These are phyloP conservation scores for Ajuga chamaepitys DNA, from an alignment of 257 asterid species.

Conservation along the genomic window DNA sequence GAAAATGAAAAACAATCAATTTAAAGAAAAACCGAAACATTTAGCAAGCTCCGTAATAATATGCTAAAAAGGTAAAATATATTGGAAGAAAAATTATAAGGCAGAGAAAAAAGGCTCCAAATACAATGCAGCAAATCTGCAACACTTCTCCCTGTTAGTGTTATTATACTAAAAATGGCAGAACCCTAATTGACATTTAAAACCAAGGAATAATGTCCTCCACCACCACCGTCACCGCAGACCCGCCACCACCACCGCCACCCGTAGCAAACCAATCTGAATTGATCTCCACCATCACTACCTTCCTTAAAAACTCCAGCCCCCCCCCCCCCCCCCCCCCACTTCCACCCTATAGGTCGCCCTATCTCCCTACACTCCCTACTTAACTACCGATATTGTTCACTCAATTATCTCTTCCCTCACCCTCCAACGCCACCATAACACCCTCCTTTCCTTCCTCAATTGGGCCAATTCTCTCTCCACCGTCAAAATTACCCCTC, in stretches of 20 bases:
- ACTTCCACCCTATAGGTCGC: constrained; percentile 26
- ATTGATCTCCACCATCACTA: constrained; percentile 39
- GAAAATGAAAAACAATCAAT: too few relatives aligned
- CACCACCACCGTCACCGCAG: constrained; percentile 19
- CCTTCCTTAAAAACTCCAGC: constrained; percentile 32
- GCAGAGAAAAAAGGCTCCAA: too few relatives aligned
- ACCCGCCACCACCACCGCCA: constrained; percentile 17
- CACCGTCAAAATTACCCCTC: constrained; percentile 21
- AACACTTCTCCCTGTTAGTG: too few relatives aligned
- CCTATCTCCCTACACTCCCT: constrained; percentile 43
- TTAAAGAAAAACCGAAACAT: too few relatives aligned
- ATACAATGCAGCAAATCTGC: too few relatives aligned
- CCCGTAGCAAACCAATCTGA: constrained; percentile 34
- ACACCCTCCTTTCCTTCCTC: constrained; percentile 49
- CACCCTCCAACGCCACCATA: constrained; percentile 44
- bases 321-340: constrained; percentile 33
- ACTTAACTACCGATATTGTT: constrained; percentile 48
- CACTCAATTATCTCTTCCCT: constrained; percentile 61
- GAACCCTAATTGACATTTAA: constrained; percentile 9
- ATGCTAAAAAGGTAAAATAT: too few relatives aligned
- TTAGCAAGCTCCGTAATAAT: too few relatives aligned
- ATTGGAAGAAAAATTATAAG: too few relatives aligned
- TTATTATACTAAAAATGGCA: too few relatives aligned
- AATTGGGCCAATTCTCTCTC: constrained; percentile 38
- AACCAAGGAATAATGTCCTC: constrained; percentile 9